phyloP scores from a whole-genome alignment of 345 rosid genomes.

The Populus ilicifolia region DNA sequence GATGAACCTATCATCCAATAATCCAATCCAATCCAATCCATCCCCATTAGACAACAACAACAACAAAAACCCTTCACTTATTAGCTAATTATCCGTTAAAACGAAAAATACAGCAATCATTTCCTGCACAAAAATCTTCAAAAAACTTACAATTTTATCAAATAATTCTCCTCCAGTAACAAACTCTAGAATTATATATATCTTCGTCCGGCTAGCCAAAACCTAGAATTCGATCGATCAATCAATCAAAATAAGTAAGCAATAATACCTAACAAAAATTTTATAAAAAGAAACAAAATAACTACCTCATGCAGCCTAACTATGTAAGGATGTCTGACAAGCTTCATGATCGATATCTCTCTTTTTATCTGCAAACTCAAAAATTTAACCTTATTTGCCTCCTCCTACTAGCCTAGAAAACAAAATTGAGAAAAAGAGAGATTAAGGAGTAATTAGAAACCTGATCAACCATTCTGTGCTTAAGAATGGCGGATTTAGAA shows the following conservation, averaged over 20 bases:
- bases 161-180: constrained; percentile 84
- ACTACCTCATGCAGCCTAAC: constrained; percentile 79
- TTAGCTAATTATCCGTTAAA: neutral
- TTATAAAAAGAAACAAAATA: neutral
- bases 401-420: neutral
- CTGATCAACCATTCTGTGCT: constrained; percentile 90
- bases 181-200: constrained; percentile 86
- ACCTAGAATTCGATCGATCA: constrained; percentile 38
- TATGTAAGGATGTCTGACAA: constrained; percentile 80
- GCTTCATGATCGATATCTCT: constrained; percentile 92
- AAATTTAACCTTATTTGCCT: neutral
- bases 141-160: constrained; percentile 72
- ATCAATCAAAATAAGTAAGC: neutral
- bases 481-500: constrained; percentile 76
- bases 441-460: constrained; percentile 24
- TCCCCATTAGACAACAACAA: neutral
- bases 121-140: neutral
- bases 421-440: neutral
- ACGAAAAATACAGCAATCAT: neutral
- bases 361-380: constrained; percentile 54
- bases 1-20: constrained; percentile 46
- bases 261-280: neutral
- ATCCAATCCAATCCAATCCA: neutral
- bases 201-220: constrained; percentile 66
- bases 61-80: neutral